Evolutionary conservation across 2,329 filamentous ascomycete genomes (phyloP).

Genomic region (Botrytis tulipae): DNA sequence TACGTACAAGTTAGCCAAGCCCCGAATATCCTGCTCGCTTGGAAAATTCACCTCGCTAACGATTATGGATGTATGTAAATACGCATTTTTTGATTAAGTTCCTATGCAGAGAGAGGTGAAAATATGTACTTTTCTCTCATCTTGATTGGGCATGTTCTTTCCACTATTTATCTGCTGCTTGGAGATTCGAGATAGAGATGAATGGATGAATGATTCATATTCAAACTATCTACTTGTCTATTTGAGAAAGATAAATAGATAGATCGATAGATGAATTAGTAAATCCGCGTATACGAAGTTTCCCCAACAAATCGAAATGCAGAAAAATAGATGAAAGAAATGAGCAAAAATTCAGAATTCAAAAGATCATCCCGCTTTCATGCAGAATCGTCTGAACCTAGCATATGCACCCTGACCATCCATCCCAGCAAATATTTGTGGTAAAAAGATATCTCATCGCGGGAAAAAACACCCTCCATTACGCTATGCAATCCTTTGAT

Average conservation of each 20-base stretch:
- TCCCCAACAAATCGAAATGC: rapidly evolving
- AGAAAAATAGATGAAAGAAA: not conserved
- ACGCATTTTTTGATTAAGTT: not conserved
- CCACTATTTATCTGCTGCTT: not conserved
- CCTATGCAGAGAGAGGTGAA: not conserved
- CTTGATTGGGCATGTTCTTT: not conserved
- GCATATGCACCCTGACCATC: not conserved
- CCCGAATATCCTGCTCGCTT: too few species aligned
- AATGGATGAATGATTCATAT: not conserved
- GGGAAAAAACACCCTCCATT: not conserved
- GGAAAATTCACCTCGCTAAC: too few species aligned
- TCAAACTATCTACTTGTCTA: not conserved
- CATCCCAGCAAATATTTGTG: not conserved
- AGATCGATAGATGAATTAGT: not conserved
- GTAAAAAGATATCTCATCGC: not conserved
- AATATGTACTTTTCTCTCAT: not conserved
- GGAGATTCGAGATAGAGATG: not conserved
- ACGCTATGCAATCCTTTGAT: not conserved
- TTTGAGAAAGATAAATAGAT: not conserved
- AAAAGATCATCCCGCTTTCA: not conserved
- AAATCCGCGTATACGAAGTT: not conserved
- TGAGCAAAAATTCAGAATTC: not conserved
- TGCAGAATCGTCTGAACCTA: not conserved
- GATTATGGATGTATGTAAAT: too few species aligned
- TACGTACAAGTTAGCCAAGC: too few species aligned